These are phyloP conservation scores for Hypomyces rosellus DNA, from an alignment of 2,329 filamentous ascomycete species.

Conservation along the genomic window DNA sequence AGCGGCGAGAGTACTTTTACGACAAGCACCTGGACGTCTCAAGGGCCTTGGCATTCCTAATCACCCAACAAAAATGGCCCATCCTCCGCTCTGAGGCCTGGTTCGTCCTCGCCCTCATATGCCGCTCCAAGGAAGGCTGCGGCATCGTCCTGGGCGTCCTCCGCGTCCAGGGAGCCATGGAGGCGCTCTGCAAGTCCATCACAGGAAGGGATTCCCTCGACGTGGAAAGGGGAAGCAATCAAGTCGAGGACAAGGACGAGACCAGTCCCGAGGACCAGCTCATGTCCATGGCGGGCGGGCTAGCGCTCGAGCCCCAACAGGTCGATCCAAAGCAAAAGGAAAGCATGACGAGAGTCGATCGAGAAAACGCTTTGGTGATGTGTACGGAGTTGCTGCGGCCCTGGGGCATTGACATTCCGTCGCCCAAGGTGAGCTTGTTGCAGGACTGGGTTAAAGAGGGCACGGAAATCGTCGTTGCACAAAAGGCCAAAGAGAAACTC, in stretches of 20 bases:
- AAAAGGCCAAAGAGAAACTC: conserved; percentile 14
- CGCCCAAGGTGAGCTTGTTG: conserved; percentile 35
- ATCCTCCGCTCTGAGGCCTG: conserved; percentile 54
- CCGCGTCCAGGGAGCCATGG: conserved; percentile 35
- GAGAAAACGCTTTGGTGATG: conserved; percentile 56
- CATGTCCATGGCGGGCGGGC: conserved; percentile 23
- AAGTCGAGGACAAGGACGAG: conserved; percentile 16
- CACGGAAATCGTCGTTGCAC: conserved; percentile 34
- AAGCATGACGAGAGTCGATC: conserved; percentile 45
- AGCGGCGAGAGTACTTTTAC: conserved; percentile 37
- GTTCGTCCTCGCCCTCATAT: conserved; percentile 58
- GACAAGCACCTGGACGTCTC: conserved; percentile 33
- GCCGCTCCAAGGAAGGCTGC: conserved; percentile 44
- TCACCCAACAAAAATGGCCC: conserved; percentile 53
- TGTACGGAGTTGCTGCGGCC: conserved; percentile 48
- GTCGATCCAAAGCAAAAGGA: conserved; percentile 37
- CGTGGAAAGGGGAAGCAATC: conserved; percentile 12
- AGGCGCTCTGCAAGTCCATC: conserved; percentile 41
- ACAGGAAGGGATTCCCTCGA: conserved; percentile 33
- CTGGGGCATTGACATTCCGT: conserved; percentile 34
- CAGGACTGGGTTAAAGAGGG: conserved; percentile 46
- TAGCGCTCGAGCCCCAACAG: conserved; percentile 42
- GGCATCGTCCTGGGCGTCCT: conserved; percentile 38
- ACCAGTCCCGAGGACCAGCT: conserved; percentile 9
- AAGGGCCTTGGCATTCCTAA: conserved; percentile 43